Evolutionary conservation across 345 rosid genomes (phyloP).

Genomic region (Salix exigua): DNA sequence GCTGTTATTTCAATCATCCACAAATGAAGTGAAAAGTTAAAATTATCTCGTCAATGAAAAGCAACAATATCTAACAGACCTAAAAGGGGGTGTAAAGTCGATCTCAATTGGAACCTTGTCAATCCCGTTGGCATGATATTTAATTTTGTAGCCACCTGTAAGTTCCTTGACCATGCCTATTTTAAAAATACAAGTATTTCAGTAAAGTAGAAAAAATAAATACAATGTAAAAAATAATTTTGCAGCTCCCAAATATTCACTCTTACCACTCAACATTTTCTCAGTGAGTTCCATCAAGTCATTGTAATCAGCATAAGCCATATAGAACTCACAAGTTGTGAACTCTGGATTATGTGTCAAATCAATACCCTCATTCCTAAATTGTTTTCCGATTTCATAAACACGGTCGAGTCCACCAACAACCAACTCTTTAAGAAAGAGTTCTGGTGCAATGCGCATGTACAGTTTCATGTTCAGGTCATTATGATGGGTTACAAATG

Average conservation of each 20-base stretch:
- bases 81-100: constrained; percentile 94
- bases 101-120: constrained; percentile 89
- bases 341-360: constrained; percentile 97
- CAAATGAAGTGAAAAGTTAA: not conserved
- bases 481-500: constrained; percentile 93
- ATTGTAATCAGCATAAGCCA: constrained; percentile 96
- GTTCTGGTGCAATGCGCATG: constrained; percentile 98
- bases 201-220: not conserved
- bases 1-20: not conserved
- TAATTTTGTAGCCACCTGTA: constrained; percentile 84
- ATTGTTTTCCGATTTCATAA: constrained; percentile 95
- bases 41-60: not conserved
- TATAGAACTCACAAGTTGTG: constrained; percentile 96
- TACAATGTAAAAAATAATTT: not conserved
- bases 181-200: not conserved
- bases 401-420: constrained; percentile 94
- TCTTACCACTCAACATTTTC: constrained; percentile 73
- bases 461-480: constrained; percentile 79
- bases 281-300: constrained; percentile 92
- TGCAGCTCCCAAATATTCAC: not conserved
- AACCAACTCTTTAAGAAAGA: constrained; percentile 79
- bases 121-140: constrained; percentile 80
- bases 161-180: constrained; percentile 86
- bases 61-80: constrained; percentile 35
- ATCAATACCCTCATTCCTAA: constrained; percentile 97